These are phyloP conservation scores for Vicia villosa DNA, from an alignment of 306 rosid species.

Conservation along the genomic window DNA sequence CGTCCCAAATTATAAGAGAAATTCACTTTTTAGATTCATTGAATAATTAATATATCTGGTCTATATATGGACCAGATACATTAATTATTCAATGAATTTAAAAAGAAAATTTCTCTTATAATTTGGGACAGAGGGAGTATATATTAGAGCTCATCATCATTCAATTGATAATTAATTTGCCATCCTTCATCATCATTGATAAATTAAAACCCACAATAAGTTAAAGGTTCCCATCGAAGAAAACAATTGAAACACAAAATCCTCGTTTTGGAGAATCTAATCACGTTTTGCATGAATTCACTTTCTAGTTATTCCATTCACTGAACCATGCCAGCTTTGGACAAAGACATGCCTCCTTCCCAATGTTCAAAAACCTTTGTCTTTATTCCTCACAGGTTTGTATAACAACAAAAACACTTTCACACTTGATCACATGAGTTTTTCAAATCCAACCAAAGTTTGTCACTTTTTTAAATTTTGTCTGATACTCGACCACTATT, in stretches of 20 bases:
- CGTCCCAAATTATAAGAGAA: too few relatives aligned
- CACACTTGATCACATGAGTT: constrained; percentile 22
- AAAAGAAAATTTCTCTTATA: too few relatives aligned
- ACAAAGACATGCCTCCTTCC: background rate
- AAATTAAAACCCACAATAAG: background rate
- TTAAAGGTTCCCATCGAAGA: constrained; percentile 22
- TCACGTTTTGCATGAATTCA: constrained; percentile 20
- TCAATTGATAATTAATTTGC: too few relatives aligned
- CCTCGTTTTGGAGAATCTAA: constrained; percentile 24
- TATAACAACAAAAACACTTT: constrained; percentile 10
- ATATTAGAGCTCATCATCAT: too few relatives aligned
- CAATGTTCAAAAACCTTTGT: constrained; percentile 16
- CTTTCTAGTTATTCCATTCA: constrained; percentile 37
- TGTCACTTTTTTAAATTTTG: background rate
- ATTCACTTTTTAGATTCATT: too few relatives aligned
- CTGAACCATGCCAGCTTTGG: constrained; percentile 36
- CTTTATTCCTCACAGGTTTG: background rate
- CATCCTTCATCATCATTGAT: background rate
- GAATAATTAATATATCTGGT: too few relatives aligned
- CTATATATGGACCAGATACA: too few relatives aligned
- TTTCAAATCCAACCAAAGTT: background rate
- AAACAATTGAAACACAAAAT: constrained; percentile 14
- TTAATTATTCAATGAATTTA: too few relatives aligned
- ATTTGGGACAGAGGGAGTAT: too few relatives aligned
- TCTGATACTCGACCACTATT: background rate